Evolutionary conservation across 2,329 filamentous ascomycete genomes (phyloP).

Genomic region (Monosporascus sp.): DNA sequence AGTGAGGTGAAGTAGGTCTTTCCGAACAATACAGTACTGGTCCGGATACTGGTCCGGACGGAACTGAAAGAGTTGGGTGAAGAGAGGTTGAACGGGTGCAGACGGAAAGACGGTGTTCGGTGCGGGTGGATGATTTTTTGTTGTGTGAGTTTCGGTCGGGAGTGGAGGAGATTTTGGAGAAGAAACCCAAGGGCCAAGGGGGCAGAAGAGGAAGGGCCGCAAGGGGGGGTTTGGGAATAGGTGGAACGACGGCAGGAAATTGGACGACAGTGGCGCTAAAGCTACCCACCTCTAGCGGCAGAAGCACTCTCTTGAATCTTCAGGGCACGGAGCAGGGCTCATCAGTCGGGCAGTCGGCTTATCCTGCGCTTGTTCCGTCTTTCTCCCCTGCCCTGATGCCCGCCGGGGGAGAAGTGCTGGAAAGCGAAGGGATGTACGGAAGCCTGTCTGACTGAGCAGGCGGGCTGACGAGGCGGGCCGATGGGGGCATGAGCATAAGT

Average conservation of each 20-base stretch:
- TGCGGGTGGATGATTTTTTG: conserved; percentile 22
- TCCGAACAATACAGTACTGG: conserved; percentile 9
- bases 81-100: conserved; percentile 23
- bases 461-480: neutral
- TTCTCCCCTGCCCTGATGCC: neutral
- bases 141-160: conserved; percentile 25
- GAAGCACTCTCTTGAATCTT: neutral
- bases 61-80: conserved; percentile 17
- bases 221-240: neutral
- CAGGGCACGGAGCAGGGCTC: neutral
- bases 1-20: conserved; percentile 2
- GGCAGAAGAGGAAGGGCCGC: neutral
- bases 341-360: neutral
- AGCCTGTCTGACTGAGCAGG: no score
- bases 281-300: neutral
- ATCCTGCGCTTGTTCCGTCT: neutral
- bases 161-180: conserved; percentile 21
- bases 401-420: no score
- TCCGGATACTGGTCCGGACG: conserved; percentile 22
- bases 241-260: neutral
- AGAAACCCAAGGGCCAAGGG: conserved; percentile 2
- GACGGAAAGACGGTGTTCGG: conserved; percentile 26
- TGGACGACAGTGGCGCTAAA: neutral
- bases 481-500: neutral
- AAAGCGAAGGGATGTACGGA: no score